Evolutionary conservation across 73 alveolate species (phyloP), one percentile per base, ranked within the genome.

Genomic region (Strombidium stylifer): DNA sequence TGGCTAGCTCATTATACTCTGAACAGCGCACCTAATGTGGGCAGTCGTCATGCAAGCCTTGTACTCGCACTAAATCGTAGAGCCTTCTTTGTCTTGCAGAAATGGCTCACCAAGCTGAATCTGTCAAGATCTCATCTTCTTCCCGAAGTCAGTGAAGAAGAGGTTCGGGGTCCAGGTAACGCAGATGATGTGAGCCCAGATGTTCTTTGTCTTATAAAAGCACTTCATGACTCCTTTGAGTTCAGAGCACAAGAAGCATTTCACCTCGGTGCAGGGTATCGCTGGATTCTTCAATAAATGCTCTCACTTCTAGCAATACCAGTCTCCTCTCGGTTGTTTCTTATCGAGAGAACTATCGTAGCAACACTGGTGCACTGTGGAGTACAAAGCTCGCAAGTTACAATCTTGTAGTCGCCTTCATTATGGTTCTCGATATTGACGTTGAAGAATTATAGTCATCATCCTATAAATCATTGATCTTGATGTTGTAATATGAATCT

Each of bases 101-200:
- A n/a, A n/a, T n/a, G n/a, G n/a, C n/a, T n/a, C n/a, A n/a, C n/a
- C n/a, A n/a, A n/a, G n/a, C n/a, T n/a, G 24, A 6, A 30, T 47
- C 65, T 45, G 40, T 49, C 16, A 8, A 14, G 15, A 8, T 25
- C 30, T 23, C 42, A 12, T 14, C 15, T 46, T 3, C 79, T 50
- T 32, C 18, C 19, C 32, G 4, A 51, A 53, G 40, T 76, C 89
- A 19, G 52, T 49, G 26, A 67, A 64, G 31, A 24, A 51, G 2
- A 55, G 24, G 25, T 64, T 69, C 12, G 79, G 68, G 24, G 25
- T 45, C 77, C 80, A 55, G 23, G 48, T 52, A 3, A 67, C 70
- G 60, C 89, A 76, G 39, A 54, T 51, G 1, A 36, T 23, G 28
- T 76, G 89, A 40, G 71, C 81, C 89, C 89, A 76, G 16, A 44